Base-by-base conservation (phyloP, 1,284 basidiomycete genomes). In the Trametes versicolor region DNA sequence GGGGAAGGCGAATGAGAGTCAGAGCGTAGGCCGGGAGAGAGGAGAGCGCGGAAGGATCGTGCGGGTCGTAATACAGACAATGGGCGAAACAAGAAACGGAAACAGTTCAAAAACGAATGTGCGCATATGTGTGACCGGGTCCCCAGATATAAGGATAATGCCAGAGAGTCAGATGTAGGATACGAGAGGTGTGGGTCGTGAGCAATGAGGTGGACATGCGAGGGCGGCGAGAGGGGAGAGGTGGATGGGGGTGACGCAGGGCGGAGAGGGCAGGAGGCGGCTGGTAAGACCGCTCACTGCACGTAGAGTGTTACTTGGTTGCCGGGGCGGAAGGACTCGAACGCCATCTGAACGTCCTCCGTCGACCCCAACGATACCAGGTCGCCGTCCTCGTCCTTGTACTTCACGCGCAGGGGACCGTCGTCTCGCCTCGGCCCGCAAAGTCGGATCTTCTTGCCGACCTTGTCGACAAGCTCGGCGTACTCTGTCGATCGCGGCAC, bases 331-430 rank as follows among this genome's bases (percentile, higher is more conserved):
- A 86, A 88, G 65, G 88, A 85, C 77, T 95, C 94, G 70, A 96
- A 95, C 52, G 95, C 94, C 87, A 96, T 94, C 68, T 93, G 91
- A 23, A 96, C 91, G 75, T 96, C 95, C 75, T 96, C 95, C 54
- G 93, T 95, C 56, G 92, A 94, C 34, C 90, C 91, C 66, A 96
- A 84, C 43, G 89, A 90, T 54, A 97, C 88, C 83, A 93, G 82
- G 76, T 96, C 95, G n/a, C 93, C 94, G 71, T 96, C 94, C 75
- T 96, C 95, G 78, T 97, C 95, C 76, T 85, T 89, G 78, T 96
- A 97, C 77, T 94, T 95, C 69, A 97, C 89, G 58, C 93, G 88
- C 71, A 97, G 79, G 0, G 92, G 91, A 27, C 87, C 86, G 75
- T 92, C 88, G 47, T 90, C 88, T 43, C 92, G 82, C 60, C 89